Percentiles rank a stretch among this genome's conserved stretches.
These are phyloP conservation scores for Rhodofomes roseus DNA, from an alignment of 1,284 basidiomycete species.

Conservation along the genomic window DNA sequence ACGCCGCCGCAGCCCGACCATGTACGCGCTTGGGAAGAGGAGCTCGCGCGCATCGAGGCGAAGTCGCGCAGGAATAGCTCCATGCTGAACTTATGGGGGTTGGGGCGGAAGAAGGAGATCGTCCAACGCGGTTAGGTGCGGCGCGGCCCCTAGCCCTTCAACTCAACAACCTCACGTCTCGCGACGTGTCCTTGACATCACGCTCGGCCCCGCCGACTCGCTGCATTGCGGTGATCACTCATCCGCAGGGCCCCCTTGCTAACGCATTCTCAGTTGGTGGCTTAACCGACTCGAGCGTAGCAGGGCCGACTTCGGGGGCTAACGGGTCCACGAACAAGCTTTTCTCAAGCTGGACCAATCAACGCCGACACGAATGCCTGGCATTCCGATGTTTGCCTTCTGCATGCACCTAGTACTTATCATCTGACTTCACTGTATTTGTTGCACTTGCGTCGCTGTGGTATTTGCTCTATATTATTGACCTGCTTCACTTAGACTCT, in stretches of 20 bases:
- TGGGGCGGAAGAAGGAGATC: slow-evolving; percentile 35
- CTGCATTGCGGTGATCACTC: too few relatives aligned
- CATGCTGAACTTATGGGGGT: slow-evolving; percentile 46
- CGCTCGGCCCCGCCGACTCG: not conserved
- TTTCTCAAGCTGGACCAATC: not conserved
- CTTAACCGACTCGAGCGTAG: too few relatives aligned
- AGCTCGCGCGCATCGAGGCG: slow-evolving; percentile 66
- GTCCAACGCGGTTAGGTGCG: slow-evolving; percentile 2
- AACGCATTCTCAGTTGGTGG: too few relatives aligned
- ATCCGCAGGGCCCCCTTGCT: too few relatives aligned
- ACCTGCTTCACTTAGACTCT: not conserved
- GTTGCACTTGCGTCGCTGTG: not conserved
- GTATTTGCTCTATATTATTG: slow-evolving; percentile 2
- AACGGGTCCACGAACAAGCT: too few relatives aligned
- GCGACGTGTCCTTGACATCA: too few relatives aligned
- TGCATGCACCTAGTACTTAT: not conserved
- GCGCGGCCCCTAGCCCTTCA: not conserved
- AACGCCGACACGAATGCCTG: not conserved
- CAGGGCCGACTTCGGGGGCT: too few relatives aligned
- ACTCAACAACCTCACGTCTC: not conserved
- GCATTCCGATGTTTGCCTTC: not conserved
- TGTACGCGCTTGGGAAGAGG: slow-evolving; percentile 73
- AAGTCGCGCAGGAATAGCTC: slow-evolving; percentile 55
- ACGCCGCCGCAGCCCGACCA: slow-evolving; percentile 24
- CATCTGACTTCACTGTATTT: not conserved